Conservation (phyloP, 177 flowering plant species). For the Vitis hybrid region DNA sequence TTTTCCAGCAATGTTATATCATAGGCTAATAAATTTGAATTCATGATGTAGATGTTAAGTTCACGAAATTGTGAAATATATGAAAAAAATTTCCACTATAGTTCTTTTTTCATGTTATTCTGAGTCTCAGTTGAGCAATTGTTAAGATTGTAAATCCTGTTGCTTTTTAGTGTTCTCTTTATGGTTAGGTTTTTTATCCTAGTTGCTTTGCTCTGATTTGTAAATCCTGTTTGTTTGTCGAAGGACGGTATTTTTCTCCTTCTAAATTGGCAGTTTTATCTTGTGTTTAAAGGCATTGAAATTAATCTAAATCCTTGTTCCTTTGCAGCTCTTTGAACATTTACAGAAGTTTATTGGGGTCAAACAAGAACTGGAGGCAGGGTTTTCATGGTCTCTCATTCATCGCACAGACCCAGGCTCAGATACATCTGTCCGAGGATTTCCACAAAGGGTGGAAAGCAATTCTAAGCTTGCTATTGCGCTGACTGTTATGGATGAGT, state of each 20-base stretch:
- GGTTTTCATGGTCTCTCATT: slow-evolving; percentile 88
- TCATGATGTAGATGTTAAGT: no score
- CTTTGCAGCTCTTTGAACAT: slow-evolving; percentile 62
- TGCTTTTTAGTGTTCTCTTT: no score
- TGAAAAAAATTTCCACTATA: no score
- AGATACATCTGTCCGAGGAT: slow-evolving; percentile 37
- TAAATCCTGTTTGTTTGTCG: background rate
- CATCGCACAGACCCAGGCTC: slow-evolving; percentile 56
- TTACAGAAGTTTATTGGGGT: slow-evolving; percentile 76
- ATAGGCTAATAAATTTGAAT: no score
- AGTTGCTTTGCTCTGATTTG: background rate
- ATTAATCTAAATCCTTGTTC: slow-evolving; percentile 7
- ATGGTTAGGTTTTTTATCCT: background rate
- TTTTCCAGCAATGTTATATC: no score
- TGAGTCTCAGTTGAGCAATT: no score
- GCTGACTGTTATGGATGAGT: slow-evolving; percentile 84
- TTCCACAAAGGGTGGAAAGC: slow-evolving; percentile 69
- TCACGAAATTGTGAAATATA: no score
- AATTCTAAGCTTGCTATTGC: slow-evolving; percentile 95
- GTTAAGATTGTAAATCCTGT: no score
- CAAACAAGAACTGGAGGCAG: slow-evolving; percentile 82
- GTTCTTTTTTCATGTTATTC: no score
- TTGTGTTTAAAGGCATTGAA: background rate
- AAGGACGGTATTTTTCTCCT: background rate
- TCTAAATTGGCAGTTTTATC: slow-evolving; percentile 4